phyloP scores from a whole-genome alignment of 75 land plant species.

The Adiantum capillusveneris region DNA sequence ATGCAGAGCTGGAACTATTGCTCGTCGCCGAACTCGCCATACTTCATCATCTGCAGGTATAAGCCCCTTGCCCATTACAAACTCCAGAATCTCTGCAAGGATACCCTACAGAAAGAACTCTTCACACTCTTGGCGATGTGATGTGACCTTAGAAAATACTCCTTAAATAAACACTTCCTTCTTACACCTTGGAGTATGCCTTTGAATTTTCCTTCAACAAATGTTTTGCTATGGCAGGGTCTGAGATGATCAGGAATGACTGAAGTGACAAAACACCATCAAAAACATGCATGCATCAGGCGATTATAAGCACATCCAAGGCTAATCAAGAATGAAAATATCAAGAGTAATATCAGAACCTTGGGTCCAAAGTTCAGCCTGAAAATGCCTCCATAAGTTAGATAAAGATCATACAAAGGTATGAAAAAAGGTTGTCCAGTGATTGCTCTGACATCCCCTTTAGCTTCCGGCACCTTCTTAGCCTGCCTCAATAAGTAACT shows the following conservation, averaged over 20 bases:
- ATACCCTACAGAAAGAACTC: constrained; percentile 56
- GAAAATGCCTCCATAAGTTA: constrained; percentile 84
- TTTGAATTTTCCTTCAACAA: constrained; percentile 78
- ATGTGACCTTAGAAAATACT: background rate
- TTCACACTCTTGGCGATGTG: background rate
- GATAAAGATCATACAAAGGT: constrained; percentile 72
- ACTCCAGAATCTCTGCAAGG: constrained; percentile 86
- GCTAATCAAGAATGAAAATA: background rate
- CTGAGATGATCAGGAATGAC: constrained; percentile 93
- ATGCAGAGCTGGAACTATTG: constrained; percentile 90
- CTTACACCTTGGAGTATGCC: constrained; percentile 69
- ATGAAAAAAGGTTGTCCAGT: constrained; percentile 81
- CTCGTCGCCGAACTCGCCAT: constrained; percentile 84
- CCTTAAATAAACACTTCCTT: too few relatives aligned
- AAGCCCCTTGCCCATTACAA: constrained; percentile 97
- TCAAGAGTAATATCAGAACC: constrained; percentile 21
- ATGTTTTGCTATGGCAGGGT: constrained; percentile 81
- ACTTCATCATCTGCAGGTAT: constrained; percentile 96
- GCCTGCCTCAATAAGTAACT: background rate
- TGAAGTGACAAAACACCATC: constrained; percentile 24
- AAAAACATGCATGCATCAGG: background rate
- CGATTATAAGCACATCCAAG: background rate
- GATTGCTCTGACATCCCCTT: constrained; percentile 58
- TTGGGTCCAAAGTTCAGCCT: constrained; percentile 90
- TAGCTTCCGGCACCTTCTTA: constrained; percentile 60